phyloP scores from a whole-genome alignment of 1,284 basidiomycete genomes.

The Phlebopus sp. region DNA sequence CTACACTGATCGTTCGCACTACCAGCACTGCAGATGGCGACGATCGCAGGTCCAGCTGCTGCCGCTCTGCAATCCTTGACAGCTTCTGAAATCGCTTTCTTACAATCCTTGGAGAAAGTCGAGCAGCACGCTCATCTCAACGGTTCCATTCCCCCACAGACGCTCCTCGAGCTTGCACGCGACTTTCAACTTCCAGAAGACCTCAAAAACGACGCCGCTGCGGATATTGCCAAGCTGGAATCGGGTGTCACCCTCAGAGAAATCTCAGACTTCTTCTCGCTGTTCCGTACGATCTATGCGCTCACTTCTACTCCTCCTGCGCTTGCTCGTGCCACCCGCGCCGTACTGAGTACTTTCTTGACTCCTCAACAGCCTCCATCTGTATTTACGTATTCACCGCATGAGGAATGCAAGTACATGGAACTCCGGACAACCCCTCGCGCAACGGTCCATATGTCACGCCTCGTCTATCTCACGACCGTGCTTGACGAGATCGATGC shows the following conservation, averaged over 20 bases:
- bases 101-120: conserved; percentile 66
- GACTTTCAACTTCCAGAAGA: conserved; percentile 34
- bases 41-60: conserved; percentile 29
- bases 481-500: conserved; percentile 66
- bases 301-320: conserved; percentile 59
- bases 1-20: background rate
- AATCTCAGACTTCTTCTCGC: conserved; percentile 66
- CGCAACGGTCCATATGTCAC: conserved; percentile 51
- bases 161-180: conserved; percentile 65
- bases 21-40: background rate
- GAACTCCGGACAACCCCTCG: conserved; percentile 75
- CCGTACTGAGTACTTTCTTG: conserved; percentile 64
- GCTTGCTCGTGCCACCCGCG: conserved; percentile 53
- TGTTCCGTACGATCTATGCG: conserved; percentile 77
- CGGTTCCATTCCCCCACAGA: conserved; percentile 69
- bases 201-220: conserved; percentile 11
- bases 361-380: conserved; percentile 16
- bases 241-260: conserved; percentile 50
- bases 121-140: conserved; percentile 84
- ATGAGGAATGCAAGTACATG: conserved; percentile 58
- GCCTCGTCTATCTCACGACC: conserved; percentile 55
- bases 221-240: conserved; percentile 35
- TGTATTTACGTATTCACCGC: conserved; percentile 24
- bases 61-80: conserved; percentile 53
- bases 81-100: conserved; percentile 50